Base-by-base conservation (phyloP, 495 filamentous ascomycete genomes). In the Penicillium samsonianum region DNA sequence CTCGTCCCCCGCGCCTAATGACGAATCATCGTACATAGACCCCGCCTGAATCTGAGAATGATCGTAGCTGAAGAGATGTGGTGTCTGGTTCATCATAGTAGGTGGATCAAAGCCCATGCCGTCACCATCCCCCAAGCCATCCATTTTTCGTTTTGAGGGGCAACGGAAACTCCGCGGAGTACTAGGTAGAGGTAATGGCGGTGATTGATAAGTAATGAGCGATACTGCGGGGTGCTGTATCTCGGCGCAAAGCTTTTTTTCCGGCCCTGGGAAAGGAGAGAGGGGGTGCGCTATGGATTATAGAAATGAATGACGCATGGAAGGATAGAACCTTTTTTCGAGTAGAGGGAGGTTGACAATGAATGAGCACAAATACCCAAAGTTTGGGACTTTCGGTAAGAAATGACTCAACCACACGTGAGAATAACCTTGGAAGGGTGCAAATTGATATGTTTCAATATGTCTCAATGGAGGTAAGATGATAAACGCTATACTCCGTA, bases 11-110 rank as follows among this genome's bases (percentile, higher is more conserved):
- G 71, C 58, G 44, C 68, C 67, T 58, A 78, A 70, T 55, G 68
- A 64, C 53, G 76, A 47, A 26, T 75, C 73, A 61, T 90, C 86
- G 50, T 86, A 90, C 64, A 86, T 80, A 80, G 82, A 55, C 78
- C 84, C 53, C 75, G 78, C 60, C 11, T 80, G 73, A 22, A 87
- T 77, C 16, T 86, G 80, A 43, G 88, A 77, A 41, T 82, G 81
- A 68, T 91, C 82, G 47, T 88, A 87, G 53, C 73, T 85, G 62
- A 88, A 92, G 38, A 92, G 83, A 70, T 87, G 85, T 30, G 86
- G 83, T 52, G 90, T 86, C 45, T 87, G 86, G 59, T 84, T 81
- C 71, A 76, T 73, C 62, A 76, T 73, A 57, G 69, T 70, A 50
- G 73, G 71, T 72, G 76, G 72, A 38, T 78, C 74, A 53, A 76